A percentile compares a stretch with the other conserved stretches of the same genome.
Conservation (phyloP, 1,139 yeast genomes). For the Suhomyces terraborum region DNA sequence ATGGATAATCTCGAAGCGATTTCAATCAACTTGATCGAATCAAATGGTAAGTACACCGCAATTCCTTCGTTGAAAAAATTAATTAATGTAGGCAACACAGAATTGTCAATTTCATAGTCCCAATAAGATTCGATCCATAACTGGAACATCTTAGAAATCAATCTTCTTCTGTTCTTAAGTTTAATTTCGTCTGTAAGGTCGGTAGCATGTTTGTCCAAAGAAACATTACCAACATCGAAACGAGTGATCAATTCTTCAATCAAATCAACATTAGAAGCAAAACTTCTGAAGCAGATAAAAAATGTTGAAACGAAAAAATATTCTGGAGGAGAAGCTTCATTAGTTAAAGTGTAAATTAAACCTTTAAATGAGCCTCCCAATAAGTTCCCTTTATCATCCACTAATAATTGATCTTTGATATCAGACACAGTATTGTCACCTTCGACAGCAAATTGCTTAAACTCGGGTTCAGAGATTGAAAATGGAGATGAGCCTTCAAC, state of each 20-base stretch:
- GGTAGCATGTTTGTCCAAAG: constrained; percentile 27
- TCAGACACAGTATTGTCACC: constrained; percentile 14
- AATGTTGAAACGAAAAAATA: constrained; percentile 74
- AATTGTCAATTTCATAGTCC: constrained; percentile 64
- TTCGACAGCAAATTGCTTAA: constrained; percentile 36
- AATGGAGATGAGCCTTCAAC: constrained; percentile 42
- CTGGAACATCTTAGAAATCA: constrained; percentile 68
- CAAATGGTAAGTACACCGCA: constrained; percentile 57
- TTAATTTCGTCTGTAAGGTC: constrained; percentile 52
- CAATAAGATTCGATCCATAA: constrained; percentile 90
- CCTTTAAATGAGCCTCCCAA: constrained; percentile 83
- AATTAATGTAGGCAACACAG: constrained; percentile 64
- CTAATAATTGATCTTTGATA: constrained; percentile 47
- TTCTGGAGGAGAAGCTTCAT: constrained; percentile 69
- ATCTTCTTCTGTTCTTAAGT: constrained; percentile 63
- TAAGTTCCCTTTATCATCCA: constrained; percentile 53
- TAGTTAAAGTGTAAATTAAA: constrained; percentile 68
- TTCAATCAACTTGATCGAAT: constrained; percentile 61
- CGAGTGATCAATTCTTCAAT: constrained; percentile 69
- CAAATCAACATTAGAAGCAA: constrained; percentile 68
- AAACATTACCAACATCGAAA: constrained; percentile 54
- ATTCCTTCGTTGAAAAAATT: constrained; percentile 79
- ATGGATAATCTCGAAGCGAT: constrained; percentile 57
- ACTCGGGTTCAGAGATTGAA: constrained; percentile 42
- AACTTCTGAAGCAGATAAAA: constrained; percentile 77